Evolutionary conservation across 2,329 filamentous ascomycete species (phyloP).

Genomic region (Fusarium luffae): DNA sequence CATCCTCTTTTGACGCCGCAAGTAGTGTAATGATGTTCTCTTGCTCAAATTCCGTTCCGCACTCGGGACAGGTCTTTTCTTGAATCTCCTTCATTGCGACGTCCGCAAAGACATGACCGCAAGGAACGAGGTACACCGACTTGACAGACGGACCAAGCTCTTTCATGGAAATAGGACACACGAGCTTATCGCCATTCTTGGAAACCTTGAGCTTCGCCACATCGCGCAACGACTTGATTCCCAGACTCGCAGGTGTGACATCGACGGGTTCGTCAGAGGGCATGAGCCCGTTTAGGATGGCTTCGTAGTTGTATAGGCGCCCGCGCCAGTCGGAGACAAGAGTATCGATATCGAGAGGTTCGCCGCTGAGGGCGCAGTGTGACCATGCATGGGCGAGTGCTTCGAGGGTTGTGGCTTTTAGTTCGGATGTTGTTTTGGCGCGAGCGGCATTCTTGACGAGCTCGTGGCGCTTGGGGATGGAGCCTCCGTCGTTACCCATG

Average conservation of each 20-base stretch:
- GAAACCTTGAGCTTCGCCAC: constrained; percentile 85
- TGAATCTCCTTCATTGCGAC: constrained; percentile 84
- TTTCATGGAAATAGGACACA: constrained; percentile 90
- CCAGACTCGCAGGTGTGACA: constrained; percentile 58
- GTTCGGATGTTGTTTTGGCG: constrained; percentile 56
- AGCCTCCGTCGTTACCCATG: constrained; percentile 99
- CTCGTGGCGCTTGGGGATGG: constrained; percentile 94
- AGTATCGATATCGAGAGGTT: constrained; percentile 73
- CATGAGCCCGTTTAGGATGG: constrained; percentile 74
- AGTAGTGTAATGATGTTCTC: constrained; percentile 88
- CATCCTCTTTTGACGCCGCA: constrained; percentile 75
- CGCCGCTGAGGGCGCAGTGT: constrained; percentile 86
- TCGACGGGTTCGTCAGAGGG: constrained; percentile 69
- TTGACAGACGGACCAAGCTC: constrained; percentile 82
- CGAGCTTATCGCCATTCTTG: constrained; percentile 67
- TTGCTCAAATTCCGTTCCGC: constrained; percentile 76
- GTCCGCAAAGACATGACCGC: constrained; percentile 93
- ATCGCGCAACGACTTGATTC: constrained; percentile 85
- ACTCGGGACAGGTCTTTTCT: constrained; percentile 74
- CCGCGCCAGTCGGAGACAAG: constrained; percentile 88
- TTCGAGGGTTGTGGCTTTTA: constrained; percentile 89
- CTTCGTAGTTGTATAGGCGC: constrained; percentile 93
- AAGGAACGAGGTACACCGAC: constrained; percentile 91
- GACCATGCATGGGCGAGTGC: constrained; percentile 88
- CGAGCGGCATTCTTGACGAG: constrained; percentile 94